Base-by-base conservation (phyloP, 108 stramenopile species). In the Stephanodiscus triporus region DNA sequence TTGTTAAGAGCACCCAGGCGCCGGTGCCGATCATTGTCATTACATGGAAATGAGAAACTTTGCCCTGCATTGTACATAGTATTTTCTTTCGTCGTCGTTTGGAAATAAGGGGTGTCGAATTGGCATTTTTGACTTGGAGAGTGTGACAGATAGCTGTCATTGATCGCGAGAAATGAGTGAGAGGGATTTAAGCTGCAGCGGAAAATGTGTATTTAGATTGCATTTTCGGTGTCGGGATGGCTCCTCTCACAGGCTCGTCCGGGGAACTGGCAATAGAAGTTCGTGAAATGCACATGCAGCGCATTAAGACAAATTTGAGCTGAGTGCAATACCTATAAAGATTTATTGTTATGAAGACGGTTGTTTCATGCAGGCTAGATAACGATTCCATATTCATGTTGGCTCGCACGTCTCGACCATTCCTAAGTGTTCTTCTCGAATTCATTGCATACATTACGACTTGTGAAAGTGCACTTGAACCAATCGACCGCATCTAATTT, bases 21-120 rank as follows among this genome's bases (percentile, higher is more conserved):
- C 87, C 90, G 8, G 73, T 91, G 23, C 92, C 92, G 5, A 83
- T 91, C 27, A 48, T 91, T 59, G 79, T 84, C 6, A 76, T 89
- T 66, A 82, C 86, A 67, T 92, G 91, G 91, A 82, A 87, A 51
- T 80, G 40, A 61, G 24, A 20, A 22, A 11, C 8, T 9, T 26
- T 54, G 24, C 11, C 53, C 9, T 24, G 24, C 9, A 1, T 8
- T 24, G 20, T 20, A 53, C 7, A 24, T 24, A 53, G 14, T 53
- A 17, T n/a, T n/a, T n/a, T n/a, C n/a, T 20, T 50, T 8, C 1
- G 23, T 53, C 20, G 26, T 54, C 23, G 23, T 26, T 9, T 2
- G 23, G 11, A 27, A 26, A 27, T 9, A 13, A 27, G 1, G 26
- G 20, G 53, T 54, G 26, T 7, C 8, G 51, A 53, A 1, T 20